Evolutionary conservation across 495 filamentous ascomycete genomes (phyloP).

Genomic region (Penicillium lividum): DNA sequence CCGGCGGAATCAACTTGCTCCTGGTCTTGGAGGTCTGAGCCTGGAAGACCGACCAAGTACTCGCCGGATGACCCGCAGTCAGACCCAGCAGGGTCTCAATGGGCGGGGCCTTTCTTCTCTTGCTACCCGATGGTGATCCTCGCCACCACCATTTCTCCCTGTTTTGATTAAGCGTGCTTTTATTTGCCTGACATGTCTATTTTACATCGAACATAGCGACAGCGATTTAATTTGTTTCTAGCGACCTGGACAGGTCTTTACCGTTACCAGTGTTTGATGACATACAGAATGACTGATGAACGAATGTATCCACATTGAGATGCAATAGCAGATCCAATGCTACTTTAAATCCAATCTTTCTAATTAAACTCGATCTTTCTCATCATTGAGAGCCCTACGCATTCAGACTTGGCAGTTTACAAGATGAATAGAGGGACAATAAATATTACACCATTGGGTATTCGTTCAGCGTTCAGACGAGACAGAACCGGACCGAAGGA

Average conservation of each 20-base stretch:
- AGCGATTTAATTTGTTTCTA: not conserved
- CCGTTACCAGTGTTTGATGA: not conserved
- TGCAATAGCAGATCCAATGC: not conserved
- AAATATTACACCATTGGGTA: too few relatives aligned
- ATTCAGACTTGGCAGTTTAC: too few relatives aligned
- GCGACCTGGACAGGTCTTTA: not conserved
- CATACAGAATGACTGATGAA: not conserved
- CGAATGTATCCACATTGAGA: not conserved
- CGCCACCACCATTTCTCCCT: not conserved
- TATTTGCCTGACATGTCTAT: not conserved
- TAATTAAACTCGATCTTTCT: too few relatives aligned
- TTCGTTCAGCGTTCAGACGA: too few relatives aligned
- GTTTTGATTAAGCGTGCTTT: constrained; percentile 1
- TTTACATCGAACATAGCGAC: not conserved
- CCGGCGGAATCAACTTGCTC: constrained; percentile 36
- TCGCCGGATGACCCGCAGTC: constrained; percentile 45
- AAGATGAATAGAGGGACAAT: too few relatives aligned
- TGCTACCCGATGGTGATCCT: not conserved
- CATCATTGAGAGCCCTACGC: too few relatives aligned
- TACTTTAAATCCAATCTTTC: not conserved
- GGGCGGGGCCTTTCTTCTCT: constrained; percentile 1
- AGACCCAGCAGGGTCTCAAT: constrained; percentile 27
- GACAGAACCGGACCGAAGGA: too few relatives aligned
- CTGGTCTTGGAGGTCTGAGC: constrained; percentile 43
- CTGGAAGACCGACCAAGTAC: constrained; percentile 40